phyloP scores from a whole-genome alignment of 352 stramenopile genomes.

The Elongisporangium anandrum region DNA sequence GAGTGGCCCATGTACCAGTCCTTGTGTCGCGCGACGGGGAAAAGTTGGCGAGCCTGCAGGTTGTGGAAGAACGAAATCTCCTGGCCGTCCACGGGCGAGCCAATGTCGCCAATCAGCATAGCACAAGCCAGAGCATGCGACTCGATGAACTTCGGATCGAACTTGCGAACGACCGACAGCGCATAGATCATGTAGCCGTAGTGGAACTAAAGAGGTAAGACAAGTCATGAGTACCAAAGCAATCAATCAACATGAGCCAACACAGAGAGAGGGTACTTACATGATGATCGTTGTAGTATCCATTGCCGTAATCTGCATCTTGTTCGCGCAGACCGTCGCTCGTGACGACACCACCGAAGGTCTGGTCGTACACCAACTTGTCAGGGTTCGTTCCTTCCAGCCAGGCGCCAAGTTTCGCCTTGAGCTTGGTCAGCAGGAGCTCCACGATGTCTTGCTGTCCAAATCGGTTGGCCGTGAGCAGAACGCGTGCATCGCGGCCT shows the following conservation, averaged over 20 bases:
- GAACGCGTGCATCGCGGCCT: slow-evolving; percentile 55
- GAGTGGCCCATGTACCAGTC: slow-evolving; percentile 96
- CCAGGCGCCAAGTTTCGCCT: slow-evolving; percentile 55
- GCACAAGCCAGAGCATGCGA: slow-evolving; percentile 44
- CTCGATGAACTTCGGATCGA: slow-evolving; percentile 67
- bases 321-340: slow-evolving; percentile 67
- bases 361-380: slow-evolving; percentile 90
- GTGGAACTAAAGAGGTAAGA: slow-evolving; percentile 80
- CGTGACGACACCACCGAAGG: slow-evolving; percentile 90
- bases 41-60: slow-evolving; percentile 56
- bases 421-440: slow-evolving; percentile 47
- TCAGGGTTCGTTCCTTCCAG: slow-evolving; percentile 57
- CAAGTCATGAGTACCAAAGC: slow-evolving; percentile 1
- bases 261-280: slow-evolving; percentile 26
- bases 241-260: slow-evolving; percentile 5
- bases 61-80: slow-evolving; percentile 48
- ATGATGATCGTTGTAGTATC: slow-evolving; percentile 85
- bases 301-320: slow-evolving; percentile 82
- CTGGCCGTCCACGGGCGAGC: slow-evolving; percentile 36
- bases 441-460: slow-evolving; percentile 39
- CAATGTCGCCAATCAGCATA: slow-evolving; percentile 69
- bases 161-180: slow-evolving; percentile 68
- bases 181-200: slow-evolving; percentile 93
- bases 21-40: slow-evolving; percentile 90
- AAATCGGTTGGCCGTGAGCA: slow-evolving; percentile 79